Percentiles rank a stretch among this genome's conserved stretches.
Evolutionary conservation across 2,329 filamentous ascomycete genomes (phyloP).

Genomic region (Elsinoe arachidis): DNA sequence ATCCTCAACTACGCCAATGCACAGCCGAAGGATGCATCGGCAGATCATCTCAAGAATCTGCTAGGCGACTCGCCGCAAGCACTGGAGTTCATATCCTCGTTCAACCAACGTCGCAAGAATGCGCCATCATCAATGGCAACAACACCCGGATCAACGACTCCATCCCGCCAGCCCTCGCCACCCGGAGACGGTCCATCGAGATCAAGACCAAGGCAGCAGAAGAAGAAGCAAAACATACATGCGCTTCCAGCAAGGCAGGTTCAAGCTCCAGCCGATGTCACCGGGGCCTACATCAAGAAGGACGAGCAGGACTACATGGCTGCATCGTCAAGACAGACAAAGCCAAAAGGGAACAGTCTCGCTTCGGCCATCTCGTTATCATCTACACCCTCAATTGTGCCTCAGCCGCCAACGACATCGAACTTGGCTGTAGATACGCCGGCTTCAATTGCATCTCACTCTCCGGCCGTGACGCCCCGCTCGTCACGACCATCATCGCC

Average conservation of each 20-base stretch:
- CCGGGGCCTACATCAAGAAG: slow-evolving; percentile 66
- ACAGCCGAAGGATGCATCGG: slow-evolving; percentile 67
- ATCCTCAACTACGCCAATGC: slow-evolving; percentile 73
- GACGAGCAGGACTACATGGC: slow-evolving; percentile 67
- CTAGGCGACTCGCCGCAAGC: slow-evolving; percentile 75
- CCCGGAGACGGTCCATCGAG: slow-evolving; percentile 19
- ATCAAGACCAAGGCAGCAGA: slow-evolving; percentile 26
- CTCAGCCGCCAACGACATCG: slow-evolving; percentile 22
- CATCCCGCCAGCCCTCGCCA: slow-evolving; percentile 16
- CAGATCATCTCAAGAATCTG: slow-evolving; percentile 77
- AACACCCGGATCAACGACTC: slow-evolving; percentile 17
- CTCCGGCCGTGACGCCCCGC: slow-evolving; percentile 64
- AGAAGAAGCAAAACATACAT: slow-evolving; percentile 35
- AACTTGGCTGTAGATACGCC: neutral
- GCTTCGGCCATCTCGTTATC: slow-evolving; percentile 5
- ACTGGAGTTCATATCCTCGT: slow-evolving; percentile 62
- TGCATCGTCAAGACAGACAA: slow-evolving; percentile 28
- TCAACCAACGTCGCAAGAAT: slow-evolving; percentile 56
- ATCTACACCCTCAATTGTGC: neutral
- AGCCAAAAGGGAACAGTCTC: slow-evolving; percentile 24
- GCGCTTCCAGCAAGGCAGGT: slow-evolving; percentile 33
- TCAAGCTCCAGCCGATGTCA: slow-evolving; percentile 54
- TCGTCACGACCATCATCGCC: slow-evolving; percentile 43
- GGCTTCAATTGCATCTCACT: slow-evolving; percentile 42
- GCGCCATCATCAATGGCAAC: slow-evolving; percentile 22